A percentile compares a stretch with the other conserved stretches of the same genome.
These are phyloP conservation scores for Cordyceps farinosa DNA, from an alignment of 2,329 filamentous ascomycete genomes.

Conservation along the genomic window DNA sequence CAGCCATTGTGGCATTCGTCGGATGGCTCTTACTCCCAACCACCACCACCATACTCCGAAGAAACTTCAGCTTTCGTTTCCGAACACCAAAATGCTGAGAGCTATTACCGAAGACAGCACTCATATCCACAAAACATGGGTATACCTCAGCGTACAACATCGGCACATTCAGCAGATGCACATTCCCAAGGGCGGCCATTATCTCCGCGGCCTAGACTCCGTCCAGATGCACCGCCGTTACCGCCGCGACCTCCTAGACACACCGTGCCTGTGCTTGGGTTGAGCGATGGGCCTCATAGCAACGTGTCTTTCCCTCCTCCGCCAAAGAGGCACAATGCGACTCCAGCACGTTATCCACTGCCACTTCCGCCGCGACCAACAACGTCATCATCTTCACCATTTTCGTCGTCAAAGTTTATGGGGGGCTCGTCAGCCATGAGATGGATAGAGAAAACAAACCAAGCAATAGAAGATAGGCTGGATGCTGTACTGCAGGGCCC, in stretches of 20 bases:
- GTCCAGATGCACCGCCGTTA: neutral
- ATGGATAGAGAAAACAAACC: conserved; percentile 35
- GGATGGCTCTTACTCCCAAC: neutral
- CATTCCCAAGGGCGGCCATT: neutral
- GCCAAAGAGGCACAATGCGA: conserved; percentile 5
- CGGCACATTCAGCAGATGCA: neutral
- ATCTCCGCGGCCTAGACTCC: neutral
- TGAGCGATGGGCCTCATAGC: conserved; percentile 3
- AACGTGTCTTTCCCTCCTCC: conserved; percentile 6
- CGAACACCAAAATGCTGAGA: neutral
- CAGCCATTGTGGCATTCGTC: neutral
- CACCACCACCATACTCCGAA: neutral
- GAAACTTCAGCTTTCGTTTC: neutral
- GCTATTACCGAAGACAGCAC: neutral
- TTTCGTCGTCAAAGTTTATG: conserved; percentile 26
- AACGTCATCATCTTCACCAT: neutral
- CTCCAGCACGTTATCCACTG: neutral
- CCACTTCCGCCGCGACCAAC: conserved; percentile 12
- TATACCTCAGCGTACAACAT: neutral
- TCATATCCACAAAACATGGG: neutral
- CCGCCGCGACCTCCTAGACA: neutral
- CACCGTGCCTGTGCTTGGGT: neutral
- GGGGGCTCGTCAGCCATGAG: conserved; percentile 33
- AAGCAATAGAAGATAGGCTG: conserved; percentile 33
- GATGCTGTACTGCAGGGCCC: conserved; percentile 28